These are phyloP conservation scores for Carex sylvatica DNA, from an alignment of 202 grass and related monocot species.

Conservation along the genomic window DNA sequence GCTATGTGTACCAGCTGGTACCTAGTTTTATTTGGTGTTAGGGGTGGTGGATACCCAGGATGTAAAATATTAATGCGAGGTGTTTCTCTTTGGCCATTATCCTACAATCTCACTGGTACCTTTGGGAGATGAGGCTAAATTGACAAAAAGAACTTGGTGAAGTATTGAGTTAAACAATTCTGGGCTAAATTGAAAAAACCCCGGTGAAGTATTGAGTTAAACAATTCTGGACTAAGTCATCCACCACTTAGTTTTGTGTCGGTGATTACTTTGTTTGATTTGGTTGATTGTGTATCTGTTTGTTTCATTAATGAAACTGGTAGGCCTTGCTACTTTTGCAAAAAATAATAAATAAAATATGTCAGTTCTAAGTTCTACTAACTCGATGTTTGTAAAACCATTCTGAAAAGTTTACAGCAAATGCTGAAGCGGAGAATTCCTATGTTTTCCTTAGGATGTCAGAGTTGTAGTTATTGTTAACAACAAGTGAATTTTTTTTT, in stretches of 20 bases:
- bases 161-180: neutral
- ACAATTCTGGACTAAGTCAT: neutral
- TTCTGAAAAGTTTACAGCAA: neutral
- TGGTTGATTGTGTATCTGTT: neutral
- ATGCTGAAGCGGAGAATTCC: too few relatives aligned
- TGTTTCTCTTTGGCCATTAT: neutral
- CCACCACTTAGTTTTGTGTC: neutral
- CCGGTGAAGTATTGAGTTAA: neutral
- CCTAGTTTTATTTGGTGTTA: neutral
- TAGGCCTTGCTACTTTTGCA: neutral
- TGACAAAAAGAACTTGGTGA: neutral
- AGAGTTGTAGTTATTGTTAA: too few relatives aligned
- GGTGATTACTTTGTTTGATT: neutral
- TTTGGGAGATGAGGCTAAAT: neutral
- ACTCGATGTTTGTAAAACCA: neutral
- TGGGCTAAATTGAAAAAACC: neutral
- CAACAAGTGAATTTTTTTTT: too few relatives aligned
- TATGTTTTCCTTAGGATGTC: too few relatives aligned
- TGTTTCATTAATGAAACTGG: neutral
- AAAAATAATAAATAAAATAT: neutral
- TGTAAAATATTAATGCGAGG: neutral
- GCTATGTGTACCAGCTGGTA: neutral
- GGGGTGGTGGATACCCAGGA: neutral
- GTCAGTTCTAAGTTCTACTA: neutral
- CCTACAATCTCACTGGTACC: neutral